A percentile compares a stretch with the other conserved stretches of the same genome.
phyloP scores from a whole-genome alignment of 192 early-diverging fungal genomes.

The Coemansia biformis region DNA sequence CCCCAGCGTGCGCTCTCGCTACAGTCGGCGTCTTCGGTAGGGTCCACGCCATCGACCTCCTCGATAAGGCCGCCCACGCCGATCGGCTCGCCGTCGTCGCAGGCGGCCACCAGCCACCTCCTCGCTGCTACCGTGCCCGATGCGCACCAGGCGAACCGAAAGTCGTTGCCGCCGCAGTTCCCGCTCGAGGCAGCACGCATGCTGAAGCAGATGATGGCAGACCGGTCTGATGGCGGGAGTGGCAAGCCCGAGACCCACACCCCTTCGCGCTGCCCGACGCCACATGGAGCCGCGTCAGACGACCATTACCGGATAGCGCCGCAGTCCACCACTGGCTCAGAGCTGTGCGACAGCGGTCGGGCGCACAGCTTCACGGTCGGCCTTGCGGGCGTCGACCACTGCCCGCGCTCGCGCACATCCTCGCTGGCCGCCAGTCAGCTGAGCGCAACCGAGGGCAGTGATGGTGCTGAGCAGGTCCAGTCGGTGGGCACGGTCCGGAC shows the following conservation, averaged over 20 bases:
- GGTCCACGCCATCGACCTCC: constrained; percentile 26
- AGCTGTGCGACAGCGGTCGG: background rate
- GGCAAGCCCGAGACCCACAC: constrained; percentile 1
- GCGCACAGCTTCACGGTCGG: background rate
- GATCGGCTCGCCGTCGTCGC: constrained; percentile 19
- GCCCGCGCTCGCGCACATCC: constrained; percentile 17
- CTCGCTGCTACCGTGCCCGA: constrained; percentile 12
- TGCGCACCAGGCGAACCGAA: background rate
- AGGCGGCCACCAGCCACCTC: constrained; percentile 12
- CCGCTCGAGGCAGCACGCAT: constrained; percentile 43
- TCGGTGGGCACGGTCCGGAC: constrained; percentile 1
- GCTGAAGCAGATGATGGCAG: constrained; percentile 34
- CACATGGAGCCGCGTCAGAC: constrained; percentile 1
- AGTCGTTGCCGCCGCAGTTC: constrained; percentile 22
- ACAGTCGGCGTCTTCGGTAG: constrained; percentile 20
- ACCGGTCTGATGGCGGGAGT: constrained; percentile 22
- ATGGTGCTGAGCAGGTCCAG: constrained; percentile 7
- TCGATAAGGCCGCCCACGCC: constrained; percentile 24
- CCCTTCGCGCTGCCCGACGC: background rate
- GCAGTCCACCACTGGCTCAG: no score
- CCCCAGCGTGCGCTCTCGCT: constrained; percentile 27
- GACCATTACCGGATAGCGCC: no score
- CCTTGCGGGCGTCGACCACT: no score
- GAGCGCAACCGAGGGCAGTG: constrained; percentile 26
- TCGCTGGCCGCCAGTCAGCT: constrained; percentile 27